phyloP scores from a whole-genome alignment of 1,139 yeast genomes.

The Nakaseomyces kungkrabaensis region DNA sequence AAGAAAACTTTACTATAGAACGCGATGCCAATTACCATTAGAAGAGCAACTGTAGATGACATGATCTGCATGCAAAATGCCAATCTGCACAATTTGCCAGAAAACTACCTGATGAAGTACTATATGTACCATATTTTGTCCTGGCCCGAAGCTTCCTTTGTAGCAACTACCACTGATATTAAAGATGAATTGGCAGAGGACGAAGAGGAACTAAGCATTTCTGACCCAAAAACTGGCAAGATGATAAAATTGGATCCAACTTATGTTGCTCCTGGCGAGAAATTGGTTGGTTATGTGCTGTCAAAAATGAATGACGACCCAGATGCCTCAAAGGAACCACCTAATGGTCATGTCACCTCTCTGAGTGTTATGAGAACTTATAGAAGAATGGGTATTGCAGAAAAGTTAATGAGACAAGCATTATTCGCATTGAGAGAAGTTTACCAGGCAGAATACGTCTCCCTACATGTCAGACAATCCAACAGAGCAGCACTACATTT shows the following conservation, averaged over 20 bases:
- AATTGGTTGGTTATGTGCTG: constrained; percentile 85
- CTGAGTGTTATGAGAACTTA: constrained; percentile 92
- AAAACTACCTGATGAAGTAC: constrained; percentile 84
- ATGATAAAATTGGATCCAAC: constrained; percentile 38
- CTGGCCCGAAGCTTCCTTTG: constrained; percentile 98
- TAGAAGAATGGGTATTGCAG: constrained; percentile 92
- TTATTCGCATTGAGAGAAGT: constrained; percentile 70
- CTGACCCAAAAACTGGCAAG: constrained; percentile 13
- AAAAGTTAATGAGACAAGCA: constrained; percentile 83
- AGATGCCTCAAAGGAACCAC: constrained; percentile 48
- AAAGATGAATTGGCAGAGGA: constrained; percentile 27
- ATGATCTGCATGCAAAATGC: constrained; percentile 95
- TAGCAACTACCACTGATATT: constrained; percentile 65
- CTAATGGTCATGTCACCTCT: constrained; percentile 92
- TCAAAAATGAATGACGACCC: constrained; percentile 97
- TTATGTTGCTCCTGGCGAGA: constrained; percentile 57
- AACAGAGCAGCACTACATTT: constrained; percentile 91
- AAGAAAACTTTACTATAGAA: neutral
- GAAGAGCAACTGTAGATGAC: constrained; percentile 81
- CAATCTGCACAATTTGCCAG: constrained; percentile 86
- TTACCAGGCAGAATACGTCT: constrained; percentile 74
- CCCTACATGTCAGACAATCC: constrained; percentile 87
- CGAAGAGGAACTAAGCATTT: constrained; percentile 18
- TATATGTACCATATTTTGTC: constrained; percentile 87
- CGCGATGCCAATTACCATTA: constrained; percentile 70